Evolutionary conservation across 148 eudicot species (phyloP).

Genomic region (Agrostemma githago): DNA sequence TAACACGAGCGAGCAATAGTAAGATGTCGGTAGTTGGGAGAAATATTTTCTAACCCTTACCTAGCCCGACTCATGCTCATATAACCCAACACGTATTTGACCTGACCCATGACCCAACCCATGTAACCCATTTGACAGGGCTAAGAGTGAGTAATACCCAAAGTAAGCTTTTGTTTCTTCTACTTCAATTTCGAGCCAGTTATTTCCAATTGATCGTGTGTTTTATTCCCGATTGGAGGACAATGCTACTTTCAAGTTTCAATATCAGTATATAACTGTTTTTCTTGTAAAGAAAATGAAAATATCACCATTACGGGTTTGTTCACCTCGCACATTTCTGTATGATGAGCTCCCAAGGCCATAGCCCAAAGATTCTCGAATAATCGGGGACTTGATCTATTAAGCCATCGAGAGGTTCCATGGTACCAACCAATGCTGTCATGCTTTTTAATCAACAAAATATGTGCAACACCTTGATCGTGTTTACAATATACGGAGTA

Average conservation of each 20-base stretch:
- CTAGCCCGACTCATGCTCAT: no score
- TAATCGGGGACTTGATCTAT: not conserved
- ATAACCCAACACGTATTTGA: no score
- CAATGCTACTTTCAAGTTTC: not conserved
- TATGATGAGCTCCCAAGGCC: no score
- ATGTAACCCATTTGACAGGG: no score
- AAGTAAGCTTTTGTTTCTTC: no score
- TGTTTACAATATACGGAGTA: slow-evolving; percentile 9
- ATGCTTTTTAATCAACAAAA: not conserved
- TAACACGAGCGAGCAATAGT: no score
- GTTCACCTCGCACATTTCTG: not conserved
- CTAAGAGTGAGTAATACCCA: no score
- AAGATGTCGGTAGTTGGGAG: no score
- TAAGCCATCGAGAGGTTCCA: not conserved
- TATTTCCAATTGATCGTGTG: not conserved
- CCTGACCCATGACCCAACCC: no score
- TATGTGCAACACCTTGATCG: slow-evolving; percentile 6
- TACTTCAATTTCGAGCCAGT: not conserved
- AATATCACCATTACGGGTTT: not conserved
- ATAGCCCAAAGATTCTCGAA: not conserved
- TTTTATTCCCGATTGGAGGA: not conserved
- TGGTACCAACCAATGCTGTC: slow-evolving; percentile 1
- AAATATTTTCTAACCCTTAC: no score
- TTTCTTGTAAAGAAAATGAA: no score
- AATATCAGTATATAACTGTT: no score